Conservation (phyloP, 1,284 basidiomycete genomes). For the Tylopilus microsporus region DNA sequence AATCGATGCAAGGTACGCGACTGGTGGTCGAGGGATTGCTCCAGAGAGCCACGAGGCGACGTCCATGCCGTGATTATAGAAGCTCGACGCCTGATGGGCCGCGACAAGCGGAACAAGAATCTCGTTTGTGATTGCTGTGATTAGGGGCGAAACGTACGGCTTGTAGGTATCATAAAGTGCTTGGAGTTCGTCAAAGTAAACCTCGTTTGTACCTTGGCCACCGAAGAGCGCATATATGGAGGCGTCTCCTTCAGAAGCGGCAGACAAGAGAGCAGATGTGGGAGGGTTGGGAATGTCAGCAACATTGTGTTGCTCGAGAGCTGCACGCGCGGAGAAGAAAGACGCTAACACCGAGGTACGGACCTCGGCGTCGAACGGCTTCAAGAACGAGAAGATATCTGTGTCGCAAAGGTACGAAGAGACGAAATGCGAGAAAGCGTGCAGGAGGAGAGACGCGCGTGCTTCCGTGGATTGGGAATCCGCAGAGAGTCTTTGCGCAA, state of each 20-base stretch:
- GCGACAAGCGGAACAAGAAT: slow-evolving; percentile 75
- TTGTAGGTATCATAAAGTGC: slow-evolving; percentile 86
- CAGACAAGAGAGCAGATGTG: slow-evolving; percentile 70
- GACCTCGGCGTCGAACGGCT: slow-evolving; percentile 69
- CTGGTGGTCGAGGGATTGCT: slow-evolving; percentile 63
- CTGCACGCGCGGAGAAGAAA: slow-evolving; percentile 76
- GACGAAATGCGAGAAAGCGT: slow-evolving; percentile 75
- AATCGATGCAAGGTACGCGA: slow-evolving; percentile 88
- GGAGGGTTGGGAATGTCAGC: slow-evolving; percentile 61
- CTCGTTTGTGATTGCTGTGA: slow-evolving; percentile 60
- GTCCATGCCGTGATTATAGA: slow-evolving; percentile 81
- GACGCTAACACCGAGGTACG: slow-evolving; percentile 75
- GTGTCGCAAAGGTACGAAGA: slow-evolving; percentile 67
- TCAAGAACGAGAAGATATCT: slow-evolving; percentile 79
- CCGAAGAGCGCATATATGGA: slow-evolving; percentile 93
- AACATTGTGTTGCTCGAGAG: slow-evolving; percentile 61
- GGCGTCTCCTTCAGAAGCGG: slow-evolving; percentile 65
- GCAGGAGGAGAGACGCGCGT: slow-evolving; percentile 65
- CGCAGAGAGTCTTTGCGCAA: slow-evolving; percentile 57
- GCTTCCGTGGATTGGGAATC: slow-evolving; percentile 52
- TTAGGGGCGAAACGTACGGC: slow-evolving; percentile 74
- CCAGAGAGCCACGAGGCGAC: slow-evolving; percentile 83
- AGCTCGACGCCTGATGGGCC: slow-evolving; percentile 54
- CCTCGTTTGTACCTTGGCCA: slow-evolving; percentile 98
- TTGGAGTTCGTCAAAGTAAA: slow-evolving; percentile 96